Conservation (phyloP, 495 filamentous ascomycete species). For the Penicillium argentinense region DNA sequence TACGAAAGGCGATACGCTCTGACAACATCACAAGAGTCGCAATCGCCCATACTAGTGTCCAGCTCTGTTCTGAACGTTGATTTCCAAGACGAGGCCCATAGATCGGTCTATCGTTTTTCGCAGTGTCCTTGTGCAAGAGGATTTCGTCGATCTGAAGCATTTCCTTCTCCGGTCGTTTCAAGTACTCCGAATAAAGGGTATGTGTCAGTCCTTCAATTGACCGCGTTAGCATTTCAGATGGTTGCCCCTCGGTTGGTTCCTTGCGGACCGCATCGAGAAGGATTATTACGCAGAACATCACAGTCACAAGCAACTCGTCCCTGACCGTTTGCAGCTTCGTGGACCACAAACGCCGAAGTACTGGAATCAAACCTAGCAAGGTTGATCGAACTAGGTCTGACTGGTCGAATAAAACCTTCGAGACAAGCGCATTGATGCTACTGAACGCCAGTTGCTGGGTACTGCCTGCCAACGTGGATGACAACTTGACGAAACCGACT, state of each 20-base stretch:
- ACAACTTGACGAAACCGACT: slow-evolving; percentile 59
- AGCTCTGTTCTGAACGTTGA: slow-evolving; percentile 48
- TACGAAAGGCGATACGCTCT: slow-evolving; percentile 19
- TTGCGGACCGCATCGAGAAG: slow-evolving; percentile 26
- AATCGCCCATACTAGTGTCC: slow-evolving; percentile 47
- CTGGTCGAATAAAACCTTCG: slow-evolving; percentile 64
- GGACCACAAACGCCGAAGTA: slow-evolving; percentile 74
- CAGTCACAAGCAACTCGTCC: slow-evolving; percentile 71
- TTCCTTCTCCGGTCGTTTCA: slow-evolving; percentile 64
- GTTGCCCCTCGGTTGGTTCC: no score
- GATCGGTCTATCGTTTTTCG: slow-evolving; percentile 14
- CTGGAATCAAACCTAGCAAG: slow-evolving; percentile 61
- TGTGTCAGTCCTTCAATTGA: slow-evolving; percentile 57
- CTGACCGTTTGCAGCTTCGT: slow-evolving; percentile 56
- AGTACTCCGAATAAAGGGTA: slow-evolving; percentile 70
- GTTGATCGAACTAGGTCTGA: slow-evolving; percentile 58
- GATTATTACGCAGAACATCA: slow-evolving; percentile 57
- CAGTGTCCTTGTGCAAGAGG: slow-evolving; percentile 46
- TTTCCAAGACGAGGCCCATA: slow-evolving; percentile 43
- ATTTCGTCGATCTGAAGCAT: slow-evolving; percentile 77
- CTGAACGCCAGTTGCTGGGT: slow-evolving; percentile 71
- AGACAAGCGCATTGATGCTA: slow-evolving; percentile 69
- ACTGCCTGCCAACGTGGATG: slow-evolving; percentile 55
- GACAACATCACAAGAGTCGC: slow-evolving; percentile 33
- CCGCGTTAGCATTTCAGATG: slow-evolving; percentile 27